These are phyloP conservation scores for Pterulicium gracile DNA, from an alignment of 1,284 basidiomycete species.

Conservation along the genomic window DNA sequence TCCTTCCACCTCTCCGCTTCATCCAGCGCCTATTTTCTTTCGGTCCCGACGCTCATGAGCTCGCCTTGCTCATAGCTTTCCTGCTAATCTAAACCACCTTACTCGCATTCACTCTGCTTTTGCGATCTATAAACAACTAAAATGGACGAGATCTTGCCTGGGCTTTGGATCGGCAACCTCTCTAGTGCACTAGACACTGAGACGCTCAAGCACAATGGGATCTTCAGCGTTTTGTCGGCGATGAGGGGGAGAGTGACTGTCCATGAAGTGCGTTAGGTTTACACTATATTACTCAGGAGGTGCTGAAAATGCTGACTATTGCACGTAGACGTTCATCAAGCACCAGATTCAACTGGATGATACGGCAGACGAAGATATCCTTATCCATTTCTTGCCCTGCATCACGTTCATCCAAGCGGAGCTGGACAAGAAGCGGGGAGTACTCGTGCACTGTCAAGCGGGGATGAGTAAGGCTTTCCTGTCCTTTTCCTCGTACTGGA, in stretches of 20 bases:
- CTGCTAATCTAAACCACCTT: too few species aligned
- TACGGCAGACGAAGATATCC: constrained; percentile 58
- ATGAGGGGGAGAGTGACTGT: constrained; percentile 62
- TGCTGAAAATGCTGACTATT: constrained; percentile 3
- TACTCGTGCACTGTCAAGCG: constrained; percentile 81
- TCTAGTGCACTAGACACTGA: constrained; percentile 41
- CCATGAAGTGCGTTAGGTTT: constrained; percentile 36
- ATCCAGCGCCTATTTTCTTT: too few species aligned
- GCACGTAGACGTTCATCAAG: constrained; percentile 50
- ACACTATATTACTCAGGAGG: neutral
- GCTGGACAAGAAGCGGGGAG: constrained; percentile 60
- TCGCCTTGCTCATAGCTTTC: too few species aligned
- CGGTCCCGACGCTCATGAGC: too few species aligned
- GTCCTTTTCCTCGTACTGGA: constrained; percentile 35
- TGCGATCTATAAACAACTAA: too few species aligned
- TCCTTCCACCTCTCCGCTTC: too few species aligned
- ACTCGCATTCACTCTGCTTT: too few species aligned
- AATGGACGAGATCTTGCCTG: constrained; percentile 55
- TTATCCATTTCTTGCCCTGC: constrained; percentile 64
- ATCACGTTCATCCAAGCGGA: constrained; percentile 76
- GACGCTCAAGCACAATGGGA: constrained; percentile 45
- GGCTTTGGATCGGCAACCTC: constrained; percentile 58
- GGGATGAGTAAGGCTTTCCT: constrained; percentile 53
- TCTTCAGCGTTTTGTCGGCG: constrained; percentile 59
- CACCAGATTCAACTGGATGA: constrained; percentile 69